Conservation (phyloP, 2,329 filamentous ascomycete genomes). For the Verticillium zaregamsianum region DNA sequence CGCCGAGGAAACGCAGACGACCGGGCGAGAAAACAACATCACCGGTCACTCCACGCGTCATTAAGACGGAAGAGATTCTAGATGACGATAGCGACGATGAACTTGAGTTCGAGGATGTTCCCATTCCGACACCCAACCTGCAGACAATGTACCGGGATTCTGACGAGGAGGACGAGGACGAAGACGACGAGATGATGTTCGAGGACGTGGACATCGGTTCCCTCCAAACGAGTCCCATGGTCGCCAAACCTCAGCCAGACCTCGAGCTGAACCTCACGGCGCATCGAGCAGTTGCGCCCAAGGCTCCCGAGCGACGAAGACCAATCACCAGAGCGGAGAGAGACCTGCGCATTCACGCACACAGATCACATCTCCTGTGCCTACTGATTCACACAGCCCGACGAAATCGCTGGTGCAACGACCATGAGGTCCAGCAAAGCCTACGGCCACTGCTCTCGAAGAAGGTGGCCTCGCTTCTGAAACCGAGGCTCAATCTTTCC, state of each 20-base stretch:
- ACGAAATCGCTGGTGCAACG: constrained; percentile 88
- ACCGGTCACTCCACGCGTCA: neutral
- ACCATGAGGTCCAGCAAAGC: constrained; percentile 60
- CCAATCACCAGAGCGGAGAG: constrained; percentile 51
- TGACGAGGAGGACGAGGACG: constrained; percentile 36
- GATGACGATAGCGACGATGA: constrained; percentile 32
- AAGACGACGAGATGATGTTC: constrained; percentile 35
- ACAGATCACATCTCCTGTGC: constrained; percentile 82
- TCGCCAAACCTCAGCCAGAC: constrained; percentile 24
- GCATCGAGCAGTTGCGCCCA: constrained; percentile 25
- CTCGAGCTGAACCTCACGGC: constrained; percentile 51
- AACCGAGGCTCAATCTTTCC: constrained; percentile 60
- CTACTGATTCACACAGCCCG: constrained; percentile 72
- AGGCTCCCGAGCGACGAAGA: constrained; percentile 39
- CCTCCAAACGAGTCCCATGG: constrained; percentile 15
- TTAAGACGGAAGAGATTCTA: constrained; percentile 15
- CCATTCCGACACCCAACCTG: constrained; percentile 40
- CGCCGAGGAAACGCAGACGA: constrained; percentile 35
- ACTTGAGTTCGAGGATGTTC: constrained; percentile 47
- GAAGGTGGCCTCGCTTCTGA: constrained; percentile 63
- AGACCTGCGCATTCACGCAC: constrained; percentile 63
- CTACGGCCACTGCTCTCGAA: constrained; percentile 62
- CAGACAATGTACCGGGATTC: constrained; percentile 49
- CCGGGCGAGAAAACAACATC: constrained; percentile 15
- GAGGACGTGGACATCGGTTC: constrained; percentile 44